These are phyloP conservation scores for Aristolochia contorta DNA, from an alignment of 164 flowering plant species.

Conservation along the genomic window DNA sequence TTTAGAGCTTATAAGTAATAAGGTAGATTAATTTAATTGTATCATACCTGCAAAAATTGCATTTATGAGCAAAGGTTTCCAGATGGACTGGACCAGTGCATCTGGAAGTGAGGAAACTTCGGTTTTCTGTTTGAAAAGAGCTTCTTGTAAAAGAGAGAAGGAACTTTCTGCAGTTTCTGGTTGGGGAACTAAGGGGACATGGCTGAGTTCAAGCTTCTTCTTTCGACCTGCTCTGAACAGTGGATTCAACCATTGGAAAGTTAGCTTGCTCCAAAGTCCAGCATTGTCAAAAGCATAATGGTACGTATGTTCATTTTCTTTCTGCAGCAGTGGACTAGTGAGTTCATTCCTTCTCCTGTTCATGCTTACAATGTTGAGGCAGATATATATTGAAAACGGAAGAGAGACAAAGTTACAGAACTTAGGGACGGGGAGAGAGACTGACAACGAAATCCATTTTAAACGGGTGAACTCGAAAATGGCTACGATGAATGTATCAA, in stretches of 20 bases:
- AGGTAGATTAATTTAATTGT: neutral
- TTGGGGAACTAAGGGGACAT: constrained; percentile 53
- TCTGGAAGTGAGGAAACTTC: constrained; percentile 29
- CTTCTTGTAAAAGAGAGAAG: constrained; percentile 37
- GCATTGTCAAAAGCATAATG: constrained; percentile 25
- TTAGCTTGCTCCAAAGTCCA: constrained; percentile 54
- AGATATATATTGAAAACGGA: constrained; percentile 35
- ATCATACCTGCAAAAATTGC: constrained; percentile 65
- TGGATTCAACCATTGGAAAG: constrained; percentile 69
- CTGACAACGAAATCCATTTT: constrained; percentile 13
- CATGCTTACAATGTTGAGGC: constrained; percentile 24
- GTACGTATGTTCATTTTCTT: constrained; percentile 4
- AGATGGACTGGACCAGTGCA: constrained; percentile 32
- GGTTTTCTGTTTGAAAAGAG: constrained; percentile 31
- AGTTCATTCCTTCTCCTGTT: constrained; percentile 13
- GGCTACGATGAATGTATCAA: constrained; percentile 15
- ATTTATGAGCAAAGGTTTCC: constrained; percentile 53
- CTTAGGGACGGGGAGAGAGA: constrained; percentile 18
- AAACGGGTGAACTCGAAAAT: constrained; percentile 17
- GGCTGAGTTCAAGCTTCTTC: constrained; percentile 36
- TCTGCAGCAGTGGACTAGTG: constrained; percentile 29
- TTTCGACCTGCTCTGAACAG: constrained; percentile 40
- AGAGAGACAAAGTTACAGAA: constrained; percentile 34
- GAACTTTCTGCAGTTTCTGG: constrained; percentile 53
- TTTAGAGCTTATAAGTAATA: neutral